Base-by-base conservation (phyloP, 257 asterid species). In the Solanum paucissectum region DNA sequence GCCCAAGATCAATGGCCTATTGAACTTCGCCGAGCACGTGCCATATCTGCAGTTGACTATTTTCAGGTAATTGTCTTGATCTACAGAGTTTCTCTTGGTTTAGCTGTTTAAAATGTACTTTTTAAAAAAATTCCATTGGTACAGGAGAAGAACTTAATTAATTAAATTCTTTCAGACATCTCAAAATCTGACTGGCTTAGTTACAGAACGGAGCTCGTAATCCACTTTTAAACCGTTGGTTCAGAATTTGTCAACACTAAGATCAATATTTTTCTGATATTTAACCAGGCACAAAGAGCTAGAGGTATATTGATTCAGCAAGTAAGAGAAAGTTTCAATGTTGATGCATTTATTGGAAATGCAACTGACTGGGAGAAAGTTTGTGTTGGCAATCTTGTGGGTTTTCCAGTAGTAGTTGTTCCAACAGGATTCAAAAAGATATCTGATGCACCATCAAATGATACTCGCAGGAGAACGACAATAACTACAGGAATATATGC, bases 1-100 rank as follows among this genome's bases (percentile, higher is more conserved):
- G 99, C 96, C 88, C 98, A 95, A 89, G 98, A 95, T 87, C 99
- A 97, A 74, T 97, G 99, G 99, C 99, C 99, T 37, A 89, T 92
- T 88, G 98, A 97, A 88, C 98, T 97, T 87, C 95, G 96, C 16
- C 93, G 98, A 52, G 99, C 98, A 83, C 98, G 99, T 89, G 98
- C 93, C 44, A 38, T 97, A 55, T 93, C 99, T 68, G 99, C 99
- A 2, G 98, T 97, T 12, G 99, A 96, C 89, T 97, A 94, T 89
- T 44, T 97, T 86, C 99, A 97, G 92, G 98, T 95, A 94, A 82
- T 44, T 79, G 38, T 44, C 66, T 27, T 79, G 66, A 44, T 16
- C 66, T 79, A 79, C 40, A 44, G 33, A 79, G 37, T 40, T 77
- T 77, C 62, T 77, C 62, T 77, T 46, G 36, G 37, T 42, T 77